Conservation (phyloP, 306 rosid species). For the Cicer pinnatifidum region DNA sequence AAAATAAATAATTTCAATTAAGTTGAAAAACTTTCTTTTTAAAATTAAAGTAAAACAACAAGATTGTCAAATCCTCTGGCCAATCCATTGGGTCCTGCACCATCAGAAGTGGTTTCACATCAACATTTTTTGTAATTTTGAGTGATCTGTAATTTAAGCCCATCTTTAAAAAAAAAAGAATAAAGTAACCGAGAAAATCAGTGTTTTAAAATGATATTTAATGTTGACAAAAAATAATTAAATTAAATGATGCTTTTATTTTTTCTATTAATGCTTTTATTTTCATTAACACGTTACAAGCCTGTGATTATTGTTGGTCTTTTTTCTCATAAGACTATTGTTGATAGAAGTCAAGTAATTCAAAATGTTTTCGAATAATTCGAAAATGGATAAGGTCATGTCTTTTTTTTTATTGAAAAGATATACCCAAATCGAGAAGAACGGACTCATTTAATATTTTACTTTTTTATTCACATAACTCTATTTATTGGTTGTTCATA, state of each 20-base stretch:
- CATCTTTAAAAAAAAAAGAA: neutral
- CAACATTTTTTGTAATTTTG: conserved; percentile 30
- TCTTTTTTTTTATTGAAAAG: no score
- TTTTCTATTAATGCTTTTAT: neutral
- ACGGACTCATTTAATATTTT: neutral
- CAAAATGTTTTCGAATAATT: neutral
- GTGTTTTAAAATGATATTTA: neutral
- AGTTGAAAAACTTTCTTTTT: neutral
- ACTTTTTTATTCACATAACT: neutral
- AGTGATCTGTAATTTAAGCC: conserved; percentile 10
- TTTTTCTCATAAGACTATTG: no score
- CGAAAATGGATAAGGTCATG: neutral
- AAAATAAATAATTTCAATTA: neutral
- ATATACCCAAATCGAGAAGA: no score
- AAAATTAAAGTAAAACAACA: neutral
- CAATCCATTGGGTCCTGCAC: neutral
- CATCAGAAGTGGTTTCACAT: conserved; percentile 38
- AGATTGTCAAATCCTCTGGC: neutral
- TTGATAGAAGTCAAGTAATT: neutral
- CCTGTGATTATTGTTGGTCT: neutral
- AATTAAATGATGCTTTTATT: neutral
- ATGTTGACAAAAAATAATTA: neutral
- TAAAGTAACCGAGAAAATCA: neutral
- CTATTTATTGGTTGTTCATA: neutral
- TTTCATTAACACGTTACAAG: neutral